Evolutionary conservation across 1,284 basidiomycete species (phyloP).

Genomic region (Pseudozyma sp.): DNA sequence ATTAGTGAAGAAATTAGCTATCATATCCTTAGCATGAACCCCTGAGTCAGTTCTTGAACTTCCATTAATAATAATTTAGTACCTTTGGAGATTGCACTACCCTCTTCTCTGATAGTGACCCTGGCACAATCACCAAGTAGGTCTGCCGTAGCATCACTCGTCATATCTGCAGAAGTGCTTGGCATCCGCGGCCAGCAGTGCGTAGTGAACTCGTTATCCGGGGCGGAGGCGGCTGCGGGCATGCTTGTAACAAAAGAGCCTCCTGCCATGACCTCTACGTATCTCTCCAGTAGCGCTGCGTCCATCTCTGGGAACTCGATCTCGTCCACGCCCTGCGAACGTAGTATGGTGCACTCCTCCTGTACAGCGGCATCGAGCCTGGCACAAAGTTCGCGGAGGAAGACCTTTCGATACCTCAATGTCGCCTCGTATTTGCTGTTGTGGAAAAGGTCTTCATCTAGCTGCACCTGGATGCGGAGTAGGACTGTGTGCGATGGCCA

Average conservation of each 20-base stretch:
- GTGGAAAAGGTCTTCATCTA: slow-evolving; percentile 37
- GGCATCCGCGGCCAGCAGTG: slow-evolving; percentile 25
- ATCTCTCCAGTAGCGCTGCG: slow-evolving; percentile 39
- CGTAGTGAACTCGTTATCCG: slow-evolving; percentile 35
- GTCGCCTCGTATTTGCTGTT: slow-evolving; percentile 15
- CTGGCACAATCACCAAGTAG: slow-evolving; percentile 18
- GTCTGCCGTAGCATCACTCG: background rate
- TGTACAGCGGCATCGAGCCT: slow-evolving; percentile 45
- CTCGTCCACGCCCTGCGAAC: slow-evolving; percentile 25
- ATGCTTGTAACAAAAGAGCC: slow-evolving; percentile 7
- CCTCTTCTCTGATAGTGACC: slow-evolving; percentile 44
- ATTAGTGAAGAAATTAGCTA: too few relatives aligned
- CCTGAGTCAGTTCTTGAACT: too few relatives aligned
- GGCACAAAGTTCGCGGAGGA: slow-evolving; percentile 40
- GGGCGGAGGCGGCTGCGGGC: slow-evolving; percentile 11
- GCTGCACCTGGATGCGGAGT: slow-evolving; percentile 27
- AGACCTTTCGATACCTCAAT: slow-evolving; percentile 28
- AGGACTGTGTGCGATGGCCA: slow-evolving; percentile 33
- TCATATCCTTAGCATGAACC: too few relatives aligned
- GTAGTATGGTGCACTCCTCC: slow-evolving; percentile 23
- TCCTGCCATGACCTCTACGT: slow-evolving; percentile 30
- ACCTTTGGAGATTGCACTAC: slow-evolving; percentile 44
- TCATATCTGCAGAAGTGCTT: background rate
- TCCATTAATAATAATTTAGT: too few relatives aligned
- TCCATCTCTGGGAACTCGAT: slow-evolving; percentile 47